A percentile compares a stretch with the other conserved stretches of the same genome.
These are phyloP conservation scores for Ceraceosorus bombacis DNA, from an alignment of 1,284 basidiomycete genomes.

Conservation along the genomic window DNA sequence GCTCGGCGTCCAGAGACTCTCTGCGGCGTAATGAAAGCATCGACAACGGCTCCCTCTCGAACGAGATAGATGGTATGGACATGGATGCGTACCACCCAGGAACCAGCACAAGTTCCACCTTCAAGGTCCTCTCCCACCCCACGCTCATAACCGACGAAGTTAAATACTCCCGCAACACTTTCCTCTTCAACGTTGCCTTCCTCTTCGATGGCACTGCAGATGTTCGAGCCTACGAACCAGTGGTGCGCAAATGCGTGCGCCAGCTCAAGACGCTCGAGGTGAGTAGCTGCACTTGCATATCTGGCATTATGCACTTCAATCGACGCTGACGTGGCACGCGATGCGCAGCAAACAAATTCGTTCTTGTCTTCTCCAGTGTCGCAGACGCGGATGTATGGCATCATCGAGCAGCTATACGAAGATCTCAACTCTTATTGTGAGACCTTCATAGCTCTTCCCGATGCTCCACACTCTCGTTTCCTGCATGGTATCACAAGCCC, in stretches of 20 bases:
- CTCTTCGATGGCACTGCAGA: slow-evolving; percentile 84
- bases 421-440: slow-evolving; percentile 81
- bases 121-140: slow-evolving; percentile 43
- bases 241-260: slow-evolving; percentile 87
- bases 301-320: neutral
- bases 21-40: too few relatives aligned
- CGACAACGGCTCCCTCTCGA: too few relatives aligned
- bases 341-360: slow-evolving; percentile 68
- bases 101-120: slow-evolving; percentile 8
- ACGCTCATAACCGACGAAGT: slow-evolving; percentile 31
- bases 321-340: neutral
- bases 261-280: slow-evolving; percentile 83
- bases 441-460: slow-evolving; percentile 44
- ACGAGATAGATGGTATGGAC: too few relatives aligned
- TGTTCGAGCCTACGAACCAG: slow-evolving; percentile 86
- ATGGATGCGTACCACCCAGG: neutral
- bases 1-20: too few relatives aligned
- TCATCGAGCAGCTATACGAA: slow-evolving; percentile 93
- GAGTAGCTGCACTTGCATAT: slow-evolving; percentile 31
- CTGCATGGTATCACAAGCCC: neutral
- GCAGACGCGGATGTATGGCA: slow-evolving; percentile 66
- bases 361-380: slow-evolving; percentile 73
- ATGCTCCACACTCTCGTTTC: slow-evolving; percentile 30
- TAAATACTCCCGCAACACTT: slow-evolving; percentile 53
- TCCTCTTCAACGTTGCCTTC: slow-evolving; percentile 84